These are phyloP conservation scores for Funneliformis geosporum DNA, from an alignment of 192 early-diverging fungal species.

Conservation along the genomic window DNA sequence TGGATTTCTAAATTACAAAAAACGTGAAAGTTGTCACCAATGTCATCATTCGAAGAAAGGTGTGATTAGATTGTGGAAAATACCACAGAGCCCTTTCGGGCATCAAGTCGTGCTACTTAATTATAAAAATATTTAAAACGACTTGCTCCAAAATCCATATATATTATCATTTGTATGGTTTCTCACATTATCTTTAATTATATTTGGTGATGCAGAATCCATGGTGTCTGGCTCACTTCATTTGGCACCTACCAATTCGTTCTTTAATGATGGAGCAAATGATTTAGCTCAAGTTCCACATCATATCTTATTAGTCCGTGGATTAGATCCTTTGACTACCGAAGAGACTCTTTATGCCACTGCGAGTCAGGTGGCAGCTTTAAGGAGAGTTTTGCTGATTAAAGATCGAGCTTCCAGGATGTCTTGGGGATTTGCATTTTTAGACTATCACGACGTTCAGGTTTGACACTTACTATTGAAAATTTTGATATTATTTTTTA, in stretches of 20 bases:
- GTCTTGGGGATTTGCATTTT: conserved; percentile 66
- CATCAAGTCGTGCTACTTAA: not conserved
- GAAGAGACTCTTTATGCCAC: conserved; percentile 54
- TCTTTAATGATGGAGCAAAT: conserved; percentile 57
- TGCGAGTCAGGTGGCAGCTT: conserved; percentile 32
- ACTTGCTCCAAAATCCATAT: not conserved
- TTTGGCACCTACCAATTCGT: conserved; percentile 19
- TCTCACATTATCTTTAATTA: conserved; percentile 10
- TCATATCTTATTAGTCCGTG: conserved; percentile 56
- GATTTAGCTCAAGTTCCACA: conserved; percentile 58
- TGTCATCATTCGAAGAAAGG: conserved; percentile 27
- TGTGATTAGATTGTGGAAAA: conserved; percentile 5
- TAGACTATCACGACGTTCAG: conserved; percentile 53
- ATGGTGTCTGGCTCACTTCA: conserved; percentile 29
- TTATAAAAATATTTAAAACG: not conserved
- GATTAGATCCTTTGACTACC: conserved; percentile 60
- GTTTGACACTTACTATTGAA: conserved; percentile 35
- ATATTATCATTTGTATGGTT: not conserved
- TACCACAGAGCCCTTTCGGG: not conserved
- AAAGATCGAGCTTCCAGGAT: conserved; percentile 59
- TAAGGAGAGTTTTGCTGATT: conserved; percentile 51
- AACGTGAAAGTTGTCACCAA: conserved; percentile 21
- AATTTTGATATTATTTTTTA: not conserved
- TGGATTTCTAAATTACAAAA: conserved; percentile 26
- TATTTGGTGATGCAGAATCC: conserved; percentile 17